phyloP scores from a whole-genome alignment of 2,329 filamentous ascomycete genomes.

The Trichocomaceae sp. region DNA sequence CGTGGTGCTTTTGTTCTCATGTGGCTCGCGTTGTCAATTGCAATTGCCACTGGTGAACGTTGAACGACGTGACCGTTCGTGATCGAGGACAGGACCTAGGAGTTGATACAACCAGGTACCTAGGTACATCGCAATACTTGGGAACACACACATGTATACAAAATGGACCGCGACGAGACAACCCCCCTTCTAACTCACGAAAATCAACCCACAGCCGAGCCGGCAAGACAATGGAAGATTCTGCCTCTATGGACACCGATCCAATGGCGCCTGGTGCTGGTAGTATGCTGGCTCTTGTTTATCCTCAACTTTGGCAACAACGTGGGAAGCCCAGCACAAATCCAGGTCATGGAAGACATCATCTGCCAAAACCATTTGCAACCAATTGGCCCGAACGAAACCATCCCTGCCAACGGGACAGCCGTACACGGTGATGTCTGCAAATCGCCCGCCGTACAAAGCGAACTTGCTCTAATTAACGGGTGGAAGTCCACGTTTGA shows the following conservation, averaged over 20 bases:
- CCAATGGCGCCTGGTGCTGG: conserved; percentile 8
- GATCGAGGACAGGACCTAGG: not conserved
- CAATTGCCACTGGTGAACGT: not conserved
- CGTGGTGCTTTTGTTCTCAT: not conserved
- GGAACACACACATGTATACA: not conserved
- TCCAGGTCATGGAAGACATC: conserved; percentile 24
- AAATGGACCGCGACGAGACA: conserved; percentile 8
- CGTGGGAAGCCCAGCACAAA: conserved; percentile 20
- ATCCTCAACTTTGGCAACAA: conserved; percentile 19
- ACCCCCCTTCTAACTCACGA: conserved; percentile 3
- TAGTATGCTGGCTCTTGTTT: conserved; percentile 13
- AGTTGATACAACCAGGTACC: not conserved
- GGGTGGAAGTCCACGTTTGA: conserved; percentile 25
- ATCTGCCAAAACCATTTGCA: conserved; percentile 17
- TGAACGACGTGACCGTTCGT: not conserved
- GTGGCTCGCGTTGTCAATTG: not conserved
- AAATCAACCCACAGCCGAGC: not conserved
- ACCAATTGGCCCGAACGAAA: not conserved
- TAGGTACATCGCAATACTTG: not conserved
- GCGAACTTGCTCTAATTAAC: conserved; percentile 24
- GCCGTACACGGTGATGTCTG: conserved; percentile 15
- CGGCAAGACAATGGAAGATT: not conserved
- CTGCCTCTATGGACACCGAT: conserved; percentile 6
- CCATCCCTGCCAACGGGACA: not conserved
- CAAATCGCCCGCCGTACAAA: conserved; percentile 27